These are phyloP conservation scores for Coniella lustricola DNA, from an alignment of 2,329 filamentous ascomycete species.

Conservation along the genomic window DNA sequence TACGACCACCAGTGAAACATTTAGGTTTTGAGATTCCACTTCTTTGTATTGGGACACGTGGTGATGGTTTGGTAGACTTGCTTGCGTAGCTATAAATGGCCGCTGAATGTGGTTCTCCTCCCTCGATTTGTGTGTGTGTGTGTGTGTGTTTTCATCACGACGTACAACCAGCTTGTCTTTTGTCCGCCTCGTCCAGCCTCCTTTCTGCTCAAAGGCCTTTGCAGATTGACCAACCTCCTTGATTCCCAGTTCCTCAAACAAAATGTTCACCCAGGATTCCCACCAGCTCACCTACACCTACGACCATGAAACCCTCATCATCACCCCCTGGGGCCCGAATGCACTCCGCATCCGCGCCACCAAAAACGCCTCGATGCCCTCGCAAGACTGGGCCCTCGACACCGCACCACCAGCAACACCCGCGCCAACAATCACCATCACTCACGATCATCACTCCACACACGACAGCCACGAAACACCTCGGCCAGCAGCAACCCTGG, in stretches of 20 bases:
- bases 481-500: conserved; percentile 27
- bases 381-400: conserved; percentile 35
- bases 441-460: conserved; percentile 18
- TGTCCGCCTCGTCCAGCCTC: background rate
- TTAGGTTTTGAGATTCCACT: no score
- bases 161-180: no score
- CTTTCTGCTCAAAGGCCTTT: background rate
- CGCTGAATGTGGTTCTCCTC: no score
- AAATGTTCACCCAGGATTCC: conserved; percentile 15
- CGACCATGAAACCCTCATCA: conserved; percentile 40
- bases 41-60: no score
- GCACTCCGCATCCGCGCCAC: conserved; percentile 41
- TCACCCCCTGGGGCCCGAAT: conserved; percentile 42
- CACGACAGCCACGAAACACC: no score
- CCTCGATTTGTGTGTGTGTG: no score
- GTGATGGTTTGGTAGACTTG: no score
- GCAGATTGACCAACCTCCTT: no score
- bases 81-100: no score
- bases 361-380: conserved; percentile 28
- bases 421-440: conserved; percentile 16
- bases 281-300: conserved; percentile 22
- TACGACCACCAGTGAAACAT: no score
- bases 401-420: conserved; percentile 17
- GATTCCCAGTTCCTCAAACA: background rate
- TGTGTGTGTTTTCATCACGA: no score